Base-by-base conservation (phyloP, 441 rosid species). In the Brassica hybrid region DNA sequence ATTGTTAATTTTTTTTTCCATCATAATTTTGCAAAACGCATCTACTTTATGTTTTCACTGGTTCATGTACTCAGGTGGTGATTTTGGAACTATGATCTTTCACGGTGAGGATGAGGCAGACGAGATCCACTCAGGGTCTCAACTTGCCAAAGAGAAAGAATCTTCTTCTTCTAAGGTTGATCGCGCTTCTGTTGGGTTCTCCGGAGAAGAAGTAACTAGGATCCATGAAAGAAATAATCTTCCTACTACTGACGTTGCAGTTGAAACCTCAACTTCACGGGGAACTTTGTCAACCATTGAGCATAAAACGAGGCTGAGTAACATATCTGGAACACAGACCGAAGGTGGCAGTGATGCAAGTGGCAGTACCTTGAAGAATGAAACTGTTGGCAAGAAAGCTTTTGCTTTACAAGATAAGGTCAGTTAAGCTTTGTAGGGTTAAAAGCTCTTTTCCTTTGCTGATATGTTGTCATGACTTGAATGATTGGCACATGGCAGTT, bases 331-430 rank as follows among this genome's bases (percentile, higher is more conserved):
- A 75, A 73, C 83, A 64, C 83, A 84, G 45, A 80, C 77, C 14
- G 88, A 82, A 80, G 83, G 86, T 13, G 85, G 86, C 69, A 82
- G 84, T 67, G 84, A 78, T 58, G 71, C n/a, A 11, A 77, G 80
- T 68, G 60, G 83, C 27, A 63, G 89, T 77, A 80, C 84, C 60
- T 75, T 84, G 81, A 92, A 89, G 89, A 87, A 74, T 80, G 97
- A 93, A 86, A 94, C 94, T 66, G 80, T 88, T 73, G 84, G 87
- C 88, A 91, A 70, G 77, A 92, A 89, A 75, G 91, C 94, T 71
- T 94, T 96, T 85, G 94, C 98, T 27, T 72, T 94, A 83, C 99
- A 95, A 84, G 98, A 96, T 81, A 96, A 96, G 98, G 99, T 94
- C 23, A 66, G 73, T 38, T 71, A 70, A 57, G 13, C 21, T 10